Conservation (phyloP, 140 eudicot genomes). For the Oenanthe javanica region DNA sequence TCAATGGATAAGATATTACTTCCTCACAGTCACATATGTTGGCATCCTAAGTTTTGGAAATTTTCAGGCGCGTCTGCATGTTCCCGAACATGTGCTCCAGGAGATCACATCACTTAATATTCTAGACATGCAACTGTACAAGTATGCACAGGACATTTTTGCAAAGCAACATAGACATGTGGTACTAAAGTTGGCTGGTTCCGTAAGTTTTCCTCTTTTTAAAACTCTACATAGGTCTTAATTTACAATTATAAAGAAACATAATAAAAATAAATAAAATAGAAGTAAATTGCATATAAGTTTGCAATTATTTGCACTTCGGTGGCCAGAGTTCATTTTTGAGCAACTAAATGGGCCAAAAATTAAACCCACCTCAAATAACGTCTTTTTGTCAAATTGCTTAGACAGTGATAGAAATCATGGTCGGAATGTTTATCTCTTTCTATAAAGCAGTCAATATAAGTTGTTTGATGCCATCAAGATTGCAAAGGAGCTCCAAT, state of each 20-base stretch:
- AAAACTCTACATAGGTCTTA: neutral
- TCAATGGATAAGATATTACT: neutral
- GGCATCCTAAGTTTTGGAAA: neutral
- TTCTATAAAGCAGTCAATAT: neutral
- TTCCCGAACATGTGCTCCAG: constrained; percentile 50
- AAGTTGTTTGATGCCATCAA: neutral
- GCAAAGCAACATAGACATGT: constrained; percentile 39
- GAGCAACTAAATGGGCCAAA: neutral
- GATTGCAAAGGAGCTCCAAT: neutral
- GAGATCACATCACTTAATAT: constrained; percentile 54
- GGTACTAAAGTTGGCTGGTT: constrained; percentile 26
- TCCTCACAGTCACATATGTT: neutral
- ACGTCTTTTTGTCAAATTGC: neutral
- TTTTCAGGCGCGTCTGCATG: constrained; percentile 57
- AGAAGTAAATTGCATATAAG: neutral
- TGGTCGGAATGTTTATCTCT: neutral
- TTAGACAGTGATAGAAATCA: neutral
- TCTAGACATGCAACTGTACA: constrained; percentile 80
- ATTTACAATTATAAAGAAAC: neutral
- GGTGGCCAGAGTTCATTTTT: neutral
- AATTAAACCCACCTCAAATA: neutral
- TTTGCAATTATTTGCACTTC: neutral
- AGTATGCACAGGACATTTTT: constrained; percentile 55
- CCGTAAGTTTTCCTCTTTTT: constrained; percentile 22
- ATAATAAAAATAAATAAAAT: neutral